Evolutionary conservation across 73 alveolate species (phyloP).

Genomic region (Stentor coeruleus): DNA sequence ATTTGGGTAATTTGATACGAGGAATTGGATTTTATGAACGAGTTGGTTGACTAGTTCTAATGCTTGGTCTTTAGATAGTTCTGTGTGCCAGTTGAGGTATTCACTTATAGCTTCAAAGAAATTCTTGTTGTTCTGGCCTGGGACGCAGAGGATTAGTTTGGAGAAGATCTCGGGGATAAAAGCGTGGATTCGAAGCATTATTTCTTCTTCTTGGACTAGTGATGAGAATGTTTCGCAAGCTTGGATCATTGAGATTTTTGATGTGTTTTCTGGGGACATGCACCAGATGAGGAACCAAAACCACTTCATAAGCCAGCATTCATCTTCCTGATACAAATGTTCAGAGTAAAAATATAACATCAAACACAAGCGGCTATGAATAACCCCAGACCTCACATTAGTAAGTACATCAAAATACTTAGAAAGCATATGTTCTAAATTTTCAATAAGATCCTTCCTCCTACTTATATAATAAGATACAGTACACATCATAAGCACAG

Average conservation of each 20-base stretch:
- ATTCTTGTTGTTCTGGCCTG: not conserved
- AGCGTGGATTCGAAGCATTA: not conserved
- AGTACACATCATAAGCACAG: not conserved
- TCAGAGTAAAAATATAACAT: conserved; percentile 17
- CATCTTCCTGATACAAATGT: not conserved
- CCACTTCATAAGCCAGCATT: not conserved
- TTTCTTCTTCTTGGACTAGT: conserved; percentile 25
- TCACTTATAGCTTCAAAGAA: conserved; percentile 27
- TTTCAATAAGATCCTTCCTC: not conserved
- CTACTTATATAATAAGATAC: not conserved
- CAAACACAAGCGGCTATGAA: not conserved
- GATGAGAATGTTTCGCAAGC: conserved; percentile 26
- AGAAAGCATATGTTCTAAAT: not conserved
- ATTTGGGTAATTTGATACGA: not conserved
- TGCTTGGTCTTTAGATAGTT: not conserved
- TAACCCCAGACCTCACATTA: not conserved
- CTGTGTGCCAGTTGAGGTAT: not conserved
- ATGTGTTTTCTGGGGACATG: conserved; percentile 8
- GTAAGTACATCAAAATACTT: not conserved
- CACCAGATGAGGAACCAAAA: not conserved
- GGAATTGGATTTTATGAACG: conserved; percentile 1
- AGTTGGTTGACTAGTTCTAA: not conserved
- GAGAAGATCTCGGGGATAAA: not conserved
- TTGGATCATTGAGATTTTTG: not conserved
- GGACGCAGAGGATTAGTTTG: not conserved